phyloP scores from a whole-genome alignment of 1,139 yeast species.

The Taphrina deformans region DNA sequence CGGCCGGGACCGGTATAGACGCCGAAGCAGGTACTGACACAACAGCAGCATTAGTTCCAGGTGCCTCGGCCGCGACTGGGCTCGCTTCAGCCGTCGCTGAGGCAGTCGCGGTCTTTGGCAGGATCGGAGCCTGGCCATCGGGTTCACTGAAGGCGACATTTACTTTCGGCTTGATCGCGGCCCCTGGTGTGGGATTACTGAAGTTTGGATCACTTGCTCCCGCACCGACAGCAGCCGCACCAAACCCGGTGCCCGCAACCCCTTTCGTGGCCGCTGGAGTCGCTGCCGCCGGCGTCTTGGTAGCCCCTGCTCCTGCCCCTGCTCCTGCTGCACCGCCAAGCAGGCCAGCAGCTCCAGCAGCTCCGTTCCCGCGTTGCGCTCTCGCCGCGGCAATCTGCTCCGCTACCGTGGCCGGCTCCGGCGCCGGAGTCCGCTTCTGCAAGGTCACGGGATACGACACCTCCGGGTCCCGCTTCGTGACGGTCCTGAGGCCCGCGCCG shows the following conservation, averaged over 20 bases:
- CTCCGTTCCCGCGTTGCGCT: slow-evolving; percentile 9
- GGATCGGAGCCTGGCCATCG: slow-evolving; percentile 2
- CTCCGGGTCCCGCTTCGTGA: background rate
- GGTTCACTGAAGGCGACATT: background rate
- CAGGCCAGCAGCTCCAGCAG: background rate
- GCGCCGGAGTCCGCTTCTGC: background rate
- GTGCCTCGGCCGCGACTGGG: background rate
- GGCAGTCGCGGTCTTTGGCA: slow-evolving; percentile 1
- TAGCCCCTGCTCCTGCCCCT: no score
- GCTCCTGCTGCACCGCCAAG: background rate
- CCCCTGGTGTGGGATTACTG: slow-evolving; percentile 11
- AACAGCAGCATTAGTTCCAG: background rate
- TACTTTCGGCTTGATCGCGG: slow-evolving; percentile 1
- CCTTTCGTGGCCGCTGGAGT: slow-evolving; percentile 2
- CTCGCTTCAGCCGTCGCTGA: background rate
- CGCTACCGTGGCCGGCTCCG: background rate
- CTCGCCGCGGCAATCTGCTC: background rate
- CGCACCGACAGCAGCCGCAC: background rate
- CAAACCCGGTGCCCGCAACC: background rate
- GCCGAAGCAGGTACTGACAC: background rate
- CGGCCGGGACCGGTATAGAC: background rate
- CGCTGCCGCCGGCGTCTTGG: background rate
- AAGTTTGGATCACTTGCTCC: slow-evolving; percentile 5
- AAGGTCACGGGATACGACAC: background rate
- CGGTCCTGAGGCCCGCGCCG: background rate